Conservation (phyloP, 169 alveolate genomes). For the Cryptosporidium ryanae region DNA sequence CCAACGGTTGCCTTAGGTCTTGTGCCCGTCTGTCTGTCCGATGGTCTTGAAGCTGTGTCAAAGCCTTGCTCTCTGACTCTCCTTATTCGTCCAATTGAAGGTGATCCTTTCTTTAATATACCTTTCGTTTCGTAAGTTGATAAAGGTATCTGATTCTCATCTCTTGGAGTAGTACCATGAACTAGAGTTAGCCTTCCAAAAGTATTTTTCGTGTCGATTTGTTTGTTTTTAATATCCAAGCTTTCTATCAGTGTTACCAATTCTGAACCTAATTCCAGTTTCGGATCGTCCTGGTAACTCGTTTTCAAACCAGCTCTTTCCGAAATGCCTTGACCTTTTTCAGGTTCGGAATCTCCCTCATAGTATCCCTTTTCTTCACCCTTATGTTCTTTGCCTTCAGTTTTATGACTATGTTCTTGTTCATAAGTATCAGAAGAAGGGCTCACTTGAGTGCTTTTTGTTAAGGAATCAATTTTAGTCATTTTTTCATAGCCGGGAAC, state of each 20-base stretch:
- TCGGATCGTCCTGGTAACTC: background rate
- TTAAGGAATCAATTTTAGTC: no score
- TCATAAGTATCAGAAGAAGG: no score
- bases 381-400: no score
- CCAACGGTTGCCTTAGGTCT: constrained; percentile 47
- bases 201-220: background rate
- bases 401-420: no score
- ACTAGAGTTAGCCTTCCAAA: constrained; percentile 22
- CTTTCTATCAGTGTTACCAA: background rate
- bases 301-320: no score
- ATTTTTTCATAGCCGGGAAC: no score
- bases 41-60: no score
- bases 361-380: no score
- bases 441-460: no score
- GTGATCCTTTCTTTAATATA: constrained; percentile 12
- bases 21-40: background rate
- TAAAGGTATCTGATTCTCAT: background rate
- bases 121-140: background rate
- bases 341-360: no score
- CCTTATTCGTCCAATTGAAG: constrained; percentile 24
- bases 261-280: background rate
- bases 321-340: no score
- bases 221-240: background rate
- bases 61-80: background rate
- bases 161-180: background rate